Percentiles rank a stretch among this genome's conserved stretches.
Conservation (phyloP, 1,139 yeast genomes). For the Suhomyces terraborum region DNA sequence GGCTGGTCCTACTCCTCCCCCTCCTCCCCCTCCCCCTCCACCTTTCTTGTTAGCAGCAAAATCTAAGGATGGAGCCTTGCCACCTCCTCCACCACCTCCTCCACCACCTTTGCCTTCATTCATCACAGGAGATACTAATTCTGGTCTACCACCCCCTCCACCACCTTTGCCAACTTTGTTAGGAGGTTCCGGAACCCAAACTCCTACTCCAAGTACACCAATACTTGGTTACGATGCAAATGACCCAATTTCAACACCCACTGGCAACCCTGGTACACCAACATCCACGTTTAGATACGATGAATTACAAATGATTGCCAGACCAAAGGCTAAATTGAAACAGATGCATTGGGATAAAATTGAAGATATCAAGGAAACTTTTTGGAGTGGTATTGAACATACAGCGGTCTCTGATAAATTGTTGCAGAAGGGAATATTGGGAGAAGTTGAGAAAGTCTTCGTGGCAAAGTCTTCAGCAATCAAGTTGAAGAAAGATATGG, state of each 20-base stretch:
- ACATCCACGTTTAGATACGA: conserved; percentile 1
- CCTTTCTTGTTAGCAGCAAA: conserved; percentile 20
- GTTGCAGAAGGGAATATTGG: conserved; percentile 69
- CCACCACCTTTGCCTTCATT: conserved; percentile 19
- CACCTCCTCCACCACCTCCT: conserved; percentile 22
- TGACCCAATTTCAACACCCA: conserved; percentile 8
- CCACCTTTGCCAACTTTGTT: conserved; percentile 22
- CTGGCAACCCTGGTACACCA: conserved; percentile 4
- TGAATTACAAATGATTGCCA: conserved; percentile 22
- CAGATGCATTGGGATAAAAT: conserved; percentile 96
- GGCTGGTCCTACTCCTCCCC: conserved; percentile 23
- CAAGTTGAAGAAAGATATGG: conserved; percentile 39
- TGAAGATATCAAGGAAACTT: conserved; percentile 67
- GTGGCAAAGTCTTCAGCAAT: conserved; percentile 58
- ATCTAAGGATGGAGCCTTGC: not conserved
- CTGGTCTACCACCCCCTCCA: conserved; percentile 28
- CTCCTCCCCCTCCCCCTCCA: conserved; percentile 28
- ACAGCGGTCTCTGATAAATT: conserved; percentile 53
- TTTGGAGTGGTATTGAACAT: conserved; percentile 71
- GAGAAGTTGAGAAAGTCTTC: conserved; percentile 78
- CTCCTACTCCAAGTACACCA: conserved; percentile 9
- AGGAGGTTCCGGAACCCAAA: conserved; percentile 4
- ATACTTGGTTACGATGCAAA: not conserved
- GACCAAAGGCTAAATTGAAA: conserved; percentile 70
- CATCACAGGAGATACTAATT: not conserved